Evolutionary conservation across 2,329 filamentous ascomycete genomes (phyloP).

Genomic region (Trichoderma oligosporum): DNA sequence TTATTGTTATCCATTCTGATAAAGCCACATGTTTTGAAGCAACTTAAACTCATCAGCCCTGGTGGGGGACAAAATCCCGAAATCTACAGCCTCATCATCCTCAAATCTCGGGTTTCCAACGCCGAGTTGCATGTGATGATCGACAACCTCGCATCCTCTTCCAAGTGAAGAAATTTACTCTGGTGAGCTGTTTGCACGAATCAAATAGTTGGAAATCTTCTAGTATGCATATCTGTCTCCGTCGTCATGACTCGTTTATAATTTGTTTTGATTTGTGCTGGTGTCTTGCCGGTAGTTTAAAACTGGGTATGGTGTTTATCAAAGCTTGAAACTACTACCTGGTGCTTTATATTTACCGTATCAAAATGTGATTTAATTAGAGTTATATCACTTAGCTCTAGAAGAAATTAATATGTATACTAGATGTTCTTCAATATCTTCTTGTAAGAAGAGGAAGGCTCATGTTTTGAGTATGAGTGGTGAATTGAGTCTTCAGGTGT

Average conservation of each 20-base stretch:
- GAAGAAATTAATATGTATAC: no score
- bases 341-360: not conserved
- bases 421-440: no score
- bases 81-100: not conserved
- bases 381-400: no score
- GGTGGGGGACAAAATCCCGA: not conserved
- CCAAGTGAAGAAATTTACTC: not conserved
- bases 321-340: not conserved
- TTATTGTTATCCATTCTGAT: no score
- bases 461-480: no score
- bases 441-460: no score
- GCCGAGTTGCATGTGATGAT: constrained; percentile 10
- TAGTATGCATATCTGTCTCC: constrained; percentile 6
- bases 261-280: not conserved
- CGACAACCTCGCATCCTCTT: not conserved
- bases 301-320: constrained; percentile 5
- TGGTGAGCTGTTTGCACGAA: not conserved
- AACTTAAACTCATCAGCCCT: not conserved
- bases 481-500: no score
- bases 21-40: not conserved
- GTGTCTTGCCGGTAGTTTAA: not conserved
- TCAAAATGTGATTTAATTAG: no score
- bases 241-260: constrained; percentile 11
- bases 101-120: constrained; percentile 1
- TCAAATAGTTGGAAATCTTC: not conserved